Percentiles rank a stretch among this genome's conserved stretches.
phyloP scores from a whole-genome alignment of 331 rosid genomes.

The Arachis monticola region DNA sequence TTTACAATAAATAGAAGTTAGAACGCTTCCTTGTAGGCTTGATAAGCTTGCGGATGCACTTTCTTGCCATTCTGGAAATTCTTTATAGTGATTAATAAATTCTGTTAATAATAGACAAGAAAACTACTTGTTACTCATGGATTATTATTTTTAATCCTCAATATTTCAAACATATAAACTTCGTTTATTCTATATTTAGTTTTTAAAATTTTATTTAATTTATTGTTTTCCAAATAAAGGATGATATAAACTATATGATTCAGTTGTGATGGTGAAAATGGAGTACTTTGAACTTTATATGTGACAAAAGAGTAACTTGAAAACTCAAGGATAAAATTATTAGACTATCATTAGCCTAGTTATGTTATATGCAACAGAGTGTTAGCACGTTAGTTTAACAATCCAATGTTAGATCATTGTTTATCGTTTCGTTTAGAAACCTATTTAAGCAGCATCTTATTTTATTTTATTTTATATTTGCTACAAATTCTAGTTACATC shows the following conservation, averaged over 20 bases:
- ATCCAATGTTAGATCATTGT: constrained; percentile 22
- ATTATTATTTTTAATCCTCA: background rate
- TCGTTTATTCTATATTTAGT: background rate
- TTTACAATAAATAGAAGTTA: background rate
- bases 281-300: background rate
- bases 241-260: too few species aligned
- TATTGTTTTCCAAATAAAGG: constrained; percentile 1
- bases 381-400: constrained; percentile 2
- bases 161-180: background rate
- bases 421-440: background rate
- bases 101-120: background rate
- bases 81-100: background rate
- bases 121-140: background rate
- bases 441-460: background rate
- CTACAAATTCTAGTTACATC: constrained; percentile 88
- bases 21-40: too few species aligned
- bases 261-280: too few species aligned
- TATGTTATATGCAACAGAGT: background rate
- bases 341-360: background rate
- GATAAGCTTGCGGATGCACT: background rate
- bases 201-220: constrained; percentile 2
- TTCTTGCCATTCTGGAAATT: constrained; percentile 22
- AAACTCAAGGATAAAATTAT: too few species aligned
- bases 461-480: background rate
- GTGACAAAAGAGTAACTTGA: too few species aligned